These are phyloP conservation scores for Toxoplasma gondii DNA, from an alignment of 169 alveolate species.

Conservation along the genomic window DNA sequence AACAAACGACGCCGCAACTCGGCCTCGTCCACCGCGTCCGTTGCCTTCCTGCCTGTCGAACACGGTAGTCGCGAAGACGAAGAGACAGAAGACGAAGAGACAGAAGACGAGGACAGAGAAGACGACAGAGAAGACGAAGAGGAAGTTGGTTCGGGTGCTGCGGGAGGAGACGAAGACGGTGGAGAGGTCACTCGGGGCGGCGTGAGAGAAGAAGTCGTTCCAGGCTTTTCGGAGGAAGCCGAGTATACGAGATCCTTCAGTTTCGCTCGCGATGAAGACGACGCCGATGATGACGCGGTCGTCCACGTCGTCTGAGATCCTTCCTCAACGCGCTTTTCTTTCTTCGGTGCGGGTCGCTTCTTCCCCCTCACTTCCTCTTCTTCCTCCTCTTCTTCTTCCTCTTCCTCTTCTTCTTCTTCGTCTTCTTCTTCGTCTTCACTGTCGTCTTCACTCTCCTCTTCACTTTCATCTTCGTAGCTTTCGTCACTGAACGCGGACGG, in stretches of 20 bases:
- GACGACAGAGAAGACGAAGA: background rate
- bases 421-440: conserved; percentile 12
- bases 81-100: background rate
- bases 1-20: background rate
- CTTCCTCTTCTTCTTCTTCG: conserved; percentile 37
- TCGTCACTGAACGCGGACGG: background rate
- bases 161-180: background rate
- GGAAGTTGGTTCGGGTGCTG: background rate
- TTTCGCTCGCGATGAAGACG: background rate
- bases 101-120: background rate
- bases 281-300: background rate
- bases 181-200: background rate
- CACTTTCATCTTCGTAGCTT: conserved; percentile 16
- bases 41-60: background rate
- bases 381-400: conserved; percentile 10
- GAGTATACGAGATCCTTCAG: background rate
- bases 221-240: background rate
- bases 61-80: background rate
- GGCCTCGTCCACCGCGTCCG: background rate
- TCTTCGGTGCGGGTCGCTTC: background rate
- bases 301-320: no score
- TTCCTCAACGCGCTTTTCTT: background rate
- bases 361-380: background rate
- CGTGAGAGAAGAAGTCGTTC: background rate
- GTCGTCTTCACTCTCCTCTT: background rate